These are phyloP conservation scores for Talaromyces borbonicus DNA, from an alignment of 495 filamentous ascomycete species.

Conservation along the genomic window DNA sequence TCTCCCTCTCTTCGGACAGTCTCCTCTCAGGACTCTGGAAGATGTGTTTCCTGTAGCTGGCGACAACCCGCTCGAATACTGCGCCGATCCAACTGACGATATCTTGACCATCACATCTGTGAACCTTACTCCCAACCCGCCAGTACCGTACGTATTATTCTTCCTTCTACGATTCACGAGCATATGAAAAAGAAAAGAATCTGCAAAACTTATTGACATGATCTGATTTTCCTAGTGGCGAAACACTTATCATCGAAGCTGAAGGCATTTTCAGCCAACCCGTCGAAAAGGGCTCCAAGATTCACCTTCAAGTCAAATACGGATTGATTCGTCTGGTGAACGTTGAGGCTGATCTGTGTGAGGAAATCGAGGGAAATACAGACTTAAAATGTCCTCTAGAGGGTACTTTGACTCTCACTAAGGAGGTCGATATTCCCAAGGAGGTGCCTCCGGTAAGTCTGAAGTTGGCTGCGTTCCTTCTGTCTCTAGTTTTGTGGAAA, in stretches of 20 bases:
- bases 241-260: slow-evolving; percentile 69
- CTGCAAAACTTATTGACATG: neutral
- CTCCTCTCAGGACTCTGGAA: slow-evolving; percentile 15
- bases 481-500: neutral
- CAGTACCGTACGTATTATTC: slow-evolving; percentile 57
- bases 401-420: slow-evolving; percentile 60
- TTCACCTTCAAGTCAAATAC: slow-evolving; percentile 82
- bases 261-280: slow-evolving; percentile 56
- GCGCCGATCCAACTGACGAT: slow-evolving; percentile 48
- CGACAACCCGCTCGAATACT: slow-evolving; percentile 49
- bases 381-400: slow-evolving; percentile 83
- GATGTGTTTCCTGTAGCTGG: slow-evolving; percentile 23
- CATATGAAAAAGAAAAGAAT: too few relatives aligned
- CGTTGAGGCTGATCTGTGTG: slow-evolving; percentile 71
- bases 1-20: slow-evolving; percentile 20
- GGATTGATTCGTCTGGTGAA: slow-evolving; percentile 83
- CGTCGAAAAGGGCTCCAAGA: slow-evolving; percentile 67
- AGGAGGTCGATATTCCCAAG: slow-evolving; percentile 74
- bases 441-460: slow-evolving; percentile 76
- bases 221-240: slow-evolving; percentile 46
- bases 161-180: neutral
- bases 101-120: slow-evolving; percentile 69
- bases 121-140: slow-evolving; percentile 77
- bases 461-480: slow-evolving; percentile 10
- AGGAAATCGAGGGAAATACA: slow-evolving; percentile 67